These are phyloP conservation scores for Leccinum subgranulosum DNA, from an alignment of 768 basidiomycete species.

Conservation along the genomic window DNA sequence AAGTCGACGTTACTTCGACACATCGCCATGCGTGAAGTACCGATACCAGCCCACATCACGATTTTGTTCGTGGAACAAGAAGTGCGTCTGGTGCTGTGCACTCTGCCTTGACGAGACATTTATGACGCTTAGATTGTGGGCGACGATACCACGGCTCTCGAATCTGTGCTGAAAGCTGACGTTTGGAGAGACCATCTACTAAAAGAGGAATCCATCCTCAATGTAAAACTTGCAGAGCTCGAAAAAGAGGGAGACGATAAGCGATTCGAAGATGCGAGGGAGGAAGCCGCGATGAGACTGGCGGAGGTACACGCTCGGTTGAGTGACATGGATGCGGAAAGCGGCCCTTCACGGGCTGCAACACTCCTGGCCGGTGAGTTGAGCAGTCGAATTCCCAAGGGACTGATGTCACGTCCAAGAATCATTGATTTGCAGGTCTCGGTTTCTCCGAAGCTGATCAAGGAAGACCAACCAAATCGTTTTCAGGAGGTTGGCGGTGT, in stretches of 20 bases:
- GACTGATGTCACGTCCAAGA: not conserved
- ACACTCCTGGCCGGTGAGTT: slow-evolving; percentile 75
- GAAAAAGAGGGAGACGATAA: slow-evolving; percentile 77
- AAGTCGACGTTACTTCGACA: slow-evolving; percentile 95
- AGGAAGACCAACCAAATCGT: slow-evolving; percentile 73
- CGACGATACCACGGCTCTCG: slow-evolving; percentile 88
- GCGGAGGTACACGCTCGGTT: slow-evolving; percentile 87
- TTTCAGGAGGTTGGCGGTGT: slow-evolving; percentile 95
- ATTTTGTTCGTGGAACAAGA: slow-evolving; percentile 99
- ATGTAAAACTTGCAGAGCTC: slow-evolving; percentile 65
- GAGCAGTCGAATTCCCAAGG: not conserved
- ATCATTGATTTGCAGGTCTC: slow-evolving; percentile 51
- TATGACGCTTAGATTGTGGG: slow-evolving; percentile 65
- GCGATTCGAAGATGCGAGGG: slow-evolving; percentile 78
- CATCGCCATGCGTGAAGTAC: slow-evolving; percentile 92
- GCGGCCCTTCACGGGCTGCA: slow-evolving; percentile 92
- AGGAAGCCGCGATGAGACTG: slow-evolving; percentile 76
- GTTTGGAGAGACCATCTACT: slow-evolving; percentile 95
- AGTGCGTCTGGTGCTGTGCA: slow-evolving; percentile 37
- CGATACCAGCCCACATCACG: slow-evolving; percentile 91
- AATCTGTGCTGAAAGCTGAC: slow-evolving; percentile 98
- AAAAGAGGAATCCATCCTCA: slow-evolving; percentile 77
- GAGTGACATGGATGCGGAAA: slow-evolving; percentile 98
- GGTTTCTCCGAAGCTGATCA: slow-evolving; percentile 93
- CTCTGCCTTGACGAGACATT: not conserved